phyloP scores from a whole-genome alignment of 2,329 filamentous ascomycete genomes.

The Blastomyces silverae region DNA sequence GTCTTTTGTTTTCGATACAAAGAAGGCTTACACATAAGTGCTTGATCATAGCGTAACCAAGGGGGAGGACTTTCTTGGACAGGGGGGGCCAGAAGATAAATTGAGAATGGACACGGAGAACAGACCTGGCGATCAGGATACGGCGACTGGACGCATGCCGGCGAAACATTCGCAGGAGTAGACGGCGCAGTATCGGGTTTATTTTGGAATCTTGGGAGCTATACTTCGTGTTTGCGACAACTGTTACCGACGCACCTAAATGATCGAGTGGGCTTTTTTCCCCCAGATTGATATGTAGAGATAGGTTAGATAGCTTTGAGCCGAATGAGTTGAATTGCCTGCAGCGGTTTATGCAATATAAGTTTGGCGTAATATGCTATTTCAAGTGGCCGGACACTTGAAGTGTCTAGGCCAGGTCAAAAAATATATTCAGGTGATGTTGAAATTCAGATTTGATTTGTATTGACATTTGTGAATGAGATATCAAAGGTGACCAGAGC shows the following conservation, averaged over 20 bases:
- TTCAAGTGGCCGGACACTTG: background rate
- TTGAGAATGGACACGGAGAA: constrained; percentile 26
- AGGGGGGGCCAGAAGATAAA: constrained; percentile 34
- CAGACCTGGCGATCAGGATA: constrained; percentile 29
- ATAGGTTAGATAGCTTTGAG: background rate
- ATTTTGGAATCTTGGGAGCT: background rate
- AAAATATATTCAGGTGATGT: no score
- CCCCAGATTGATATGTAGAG: background rate
- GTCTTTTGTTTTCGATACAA: constrained; percentile 1
- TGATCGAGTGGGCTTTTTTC: background rate
- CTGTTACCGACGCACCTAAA: background rate
- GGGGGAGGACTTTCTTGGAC: constrained; percentile 34
- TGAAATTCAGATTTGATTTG: no score
- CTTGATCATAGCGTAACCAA: constrained; percentile 28
- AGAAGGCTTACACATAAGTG: constrained; percentile 13
- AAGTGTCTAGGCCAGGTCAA: background rate
- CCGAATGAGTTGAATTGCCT: background rate
- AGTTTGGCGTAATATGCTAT: background rate
- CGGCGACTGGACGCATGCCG: constrained; percentile 17
- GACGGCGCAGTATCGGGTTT: background rate
- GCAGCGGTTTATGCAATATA: background rate
- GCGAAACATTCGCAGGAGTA: background rate
- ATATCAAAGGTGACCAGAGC: no score
- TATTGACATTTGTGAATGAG: no score
- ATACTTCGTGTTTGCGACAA: background rate